phyloP scores from a whole-genome alignment of 164 flowering plant genomes.

The Aristolochia fimbriata region DNA sequence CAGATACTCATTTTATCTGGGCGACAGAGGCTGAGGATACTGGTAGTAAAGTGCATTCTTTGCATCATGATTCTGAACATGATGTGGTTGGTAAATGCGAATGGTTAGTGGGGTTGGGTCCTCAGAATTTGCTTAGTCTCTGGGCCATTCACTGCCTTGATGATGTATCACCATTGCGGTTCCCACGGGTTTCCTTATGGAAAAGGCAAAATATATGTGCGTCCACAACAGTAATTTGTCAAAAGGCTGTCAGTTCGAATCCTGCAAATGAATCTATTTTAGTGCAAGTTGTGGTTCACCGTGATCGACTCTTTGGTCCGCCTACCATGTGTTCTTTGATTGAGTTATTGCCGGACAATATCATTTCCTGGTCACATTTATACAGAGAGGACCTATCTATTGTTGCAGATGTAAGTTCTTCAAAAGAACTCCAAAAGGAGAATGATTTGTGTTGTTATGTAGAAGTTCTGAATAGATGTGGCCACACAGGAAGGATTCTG shows the following conservation, averaged over 20 bases:
- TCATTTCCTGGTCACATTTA: conserved; percentile 51
- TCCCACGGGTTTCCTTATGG: conserved; percentile 81
- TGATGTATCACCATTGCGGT: conserved; percentile 69
- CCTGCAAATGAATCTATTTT: conserved; percentile 21
- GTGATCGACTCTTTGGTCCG: conserved; percentile 46
- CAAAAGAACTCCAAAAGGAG: conserved; percentile 9
- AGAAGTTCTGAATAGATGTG: conserved; percentile 34
- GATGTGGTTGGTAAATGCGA: conserved; percentile 55
- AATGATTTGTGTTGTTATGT: conserved; percentile 19
- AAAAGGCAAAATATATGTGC: conserved; percentile 39
- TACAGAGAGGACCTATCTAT: conserved; percentile 20
- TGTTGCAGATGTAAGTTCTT: conserved; percentile 20
- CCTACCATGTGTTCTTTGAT: conserved; percentile 61
- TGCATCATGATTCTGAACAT: conserved; percentile 21
- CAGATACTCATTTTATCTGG: conserved; percentile 56
- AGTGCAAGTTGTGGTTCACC: conserved; percentile 39
- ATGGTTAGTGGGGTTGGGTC: conserved; percentile 81
- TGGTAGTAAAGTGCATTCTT: conserved; percentile 12
- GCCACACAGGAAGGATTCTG: conserved; percentile 60
- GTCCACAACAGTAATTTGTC: conserved; percentile 13
- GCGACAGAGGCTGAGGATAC: conserved; percentile 42
- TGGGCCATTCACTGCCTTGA: conserved; percentile 97
- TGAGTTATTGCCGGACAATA: conserved; percentile 47
- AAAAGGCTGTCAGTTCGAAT: conserved; percentile 8
- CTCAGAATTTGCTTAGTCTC: conserved; percentile 33